Conservation (phyloP, 805 yeast genomes). For the Pichia scutulata region DNA sequence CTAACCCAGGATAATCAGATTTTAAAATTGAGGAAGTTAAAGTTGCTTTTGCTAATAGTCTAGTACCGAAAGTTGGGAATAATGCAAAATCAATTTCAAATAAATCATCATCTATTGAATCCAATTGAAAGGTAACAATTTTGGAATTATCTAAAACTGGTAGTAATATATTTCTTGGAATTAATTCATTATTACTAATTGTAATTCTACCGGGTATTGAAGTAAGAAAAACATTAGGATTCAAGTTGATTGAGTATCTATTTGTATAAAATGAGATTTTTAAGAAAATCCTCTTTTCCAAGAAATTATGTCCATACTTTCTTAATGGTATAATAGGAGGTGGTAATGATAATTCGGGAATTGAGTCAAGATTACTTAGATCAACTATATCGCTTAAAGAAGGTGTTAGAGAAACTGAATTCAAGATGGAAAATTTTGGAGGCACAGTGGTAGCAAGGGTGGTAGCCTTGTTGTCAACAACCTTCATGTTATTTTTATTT, state of each 20-base stretch:
- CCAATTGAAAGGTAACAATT: constrained; percentile 72
- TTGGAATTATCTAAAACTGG: constrained; percentile 68
- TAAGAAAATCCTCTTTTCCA: constrained; percentile 81
- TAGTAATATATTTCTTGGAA: constrained; percentile 77
- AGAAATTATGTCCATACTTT: constrained; percentile 90
- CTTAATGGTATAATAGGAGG: constrained; percentile 94
- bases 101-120: constrained; percentile 54
- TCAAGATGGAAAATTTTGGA: background rate
- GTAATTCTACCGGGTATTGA: constrained; percentile 77
- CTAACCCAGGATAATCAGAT: constrained; percentile 29
- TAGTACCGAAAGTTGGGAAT: constrained; percentile 91
- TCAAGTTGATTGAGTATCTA: constrained; percentile 36
- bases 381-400: constrained; percentile 12
- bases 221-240: constrained; percentile 35
- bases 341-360: constrained; percentile 87
- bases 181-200: constrained; percentile 67
- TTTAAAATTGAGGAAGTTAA: constrained; percentile 54
- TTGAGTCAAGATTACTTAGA: constrained; percentile 49
- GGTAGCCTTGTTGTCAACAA: background rate
- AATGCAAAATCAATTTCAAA: constrained; percentile 82
- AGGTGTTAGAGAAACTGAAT: constrained; percentile 7
- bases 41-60: constrained; percentile 82
- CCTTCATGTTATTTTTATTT: background rate
- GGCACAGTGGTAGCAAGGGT: no score
- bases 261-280: constrained; percentile 61